These are phyloP conservation scores for Auricularia heimuer DNA, from an alignment of 768 basidiomycete species.

Conservation along the genomic window DNA sequence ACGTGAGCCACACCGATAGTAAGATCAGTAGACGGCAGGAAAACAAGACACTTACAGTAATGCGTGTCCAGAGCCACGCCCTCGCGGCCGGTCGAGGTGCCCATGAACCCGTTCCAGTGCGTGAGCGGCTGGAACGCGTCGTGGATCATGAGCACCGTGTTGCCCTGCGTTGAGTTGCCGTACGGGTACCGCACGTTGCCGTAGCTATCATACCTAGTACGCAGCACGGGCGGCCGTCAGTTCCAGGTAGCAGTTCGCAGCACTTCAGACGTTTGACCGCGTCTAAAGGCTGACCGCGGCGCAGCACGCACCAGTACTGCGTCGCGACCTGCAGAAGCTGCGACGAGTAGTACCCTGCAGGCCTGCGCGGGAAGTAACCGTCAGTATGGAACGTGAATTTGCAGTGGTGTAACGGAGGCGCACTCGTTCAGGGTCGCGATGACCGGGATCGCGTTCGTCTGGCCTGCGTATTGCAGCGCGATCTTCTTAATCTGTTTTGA, in stretches of 20 bases:
- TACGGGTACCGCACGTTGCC: constrained; percentile 29
- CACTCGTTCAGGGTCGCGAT: constrained; percentile 80
- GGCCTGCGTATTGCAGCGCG: constrained; percentile 46
- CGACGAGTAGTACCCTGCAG: constrained; percentile 55
- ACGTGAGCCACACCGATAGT: not conserved
- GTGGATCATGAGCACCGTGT: constrained; percentile 58
- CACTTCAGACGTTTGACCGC: too few species aligned
- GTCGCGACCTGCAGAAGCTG: constrained; percentile 38
- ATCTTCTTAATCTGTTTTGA: constrained; percentile 20
- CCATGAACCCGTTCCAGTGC: constrained; percentile 59
- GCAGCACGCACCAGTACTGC: constrained; percentile 46
- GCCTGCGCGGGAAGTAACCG: constrained; percentile 29
- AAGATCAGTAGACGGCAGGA: not conserved
- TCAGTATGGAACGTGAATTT: not conserved
- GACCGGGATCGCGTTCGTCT: constrained; percentile 44
- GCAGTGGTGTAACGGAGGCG: constrained; percentile 7
- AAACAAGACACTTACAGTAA: constrained; percentile 28
- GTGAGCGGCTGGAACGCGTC: constrained; percentile 72
- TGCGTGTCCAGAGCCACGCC: constrained; percentile 73
- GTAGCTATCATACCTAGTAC: constrained; percentile 9
- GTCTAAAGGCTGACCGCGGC: not conserved
- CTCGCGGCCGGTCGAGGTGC: constrained; percentile 33
- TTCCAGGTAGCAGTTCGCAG: too few species aligned
- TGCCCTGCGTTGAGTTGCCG: constrained; percentile 35
- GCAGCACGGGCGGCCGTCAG: not conserved